phyloP scores from a whole-genome alignment of 2,329 filamentous ascomycete genomes.

The Aspergillus puulaauensis region DNA sequence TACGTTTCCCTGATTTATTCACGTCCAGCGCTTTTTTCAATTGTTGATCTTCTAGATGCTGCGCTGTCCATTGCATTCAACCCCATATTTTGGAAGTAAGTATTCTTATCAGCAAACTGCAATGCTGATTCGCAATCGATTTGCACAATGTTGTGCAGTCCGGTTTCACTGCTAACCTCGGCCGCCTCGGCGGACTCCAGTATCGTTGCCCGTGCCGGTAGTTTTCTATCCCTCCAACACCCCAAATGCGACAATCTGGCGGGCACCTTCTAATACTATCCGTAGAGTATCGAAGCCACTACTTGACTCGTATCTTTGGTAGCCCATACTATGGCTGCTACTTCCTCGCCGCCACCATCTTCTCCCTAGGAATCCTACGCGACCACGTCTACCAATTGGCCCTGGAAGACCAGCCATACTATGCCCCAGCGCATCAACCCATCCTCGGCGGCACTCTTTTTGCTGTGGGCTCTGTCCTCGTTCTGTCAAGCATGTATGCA shows the following conservation, averaged over 20 bases:
- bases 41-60: slow-evolving; percentile 60
- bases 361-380: slow-evolving; percentile 84
- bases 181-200: slow-evolving; percentile 45
- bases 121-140: background rate
- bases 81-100: slow-evolving; percentile 99
- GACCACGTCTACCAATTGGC: slow-evolving; percentile 86
- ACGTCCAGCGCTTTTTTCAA: slow-evolving; percentile 26
- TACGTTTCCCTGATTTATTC: slow-evolving; percentile 43
- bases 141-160: slow-evolving; percentile 5
- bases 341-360: slow-evolving; percentile 82
- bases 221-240: slow-evolving; percentile 20
- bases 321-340: slow-evolving; percentile 84
- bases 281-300: slow-evolving; percentile 85
- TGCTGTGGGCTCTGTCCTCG: slow-evolving; percentile 74
- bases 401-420: slow-evolving; percentile 71
- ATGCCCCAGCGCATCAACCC: slow-evolving; percentile 67
- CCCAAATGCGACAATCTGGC: slow-evolving; percentile 5
- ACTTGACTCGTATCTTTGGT: slow-evolving; percentile 84
- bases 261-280: slow-evolving; percentile 11
- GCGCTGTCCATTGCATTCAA: slow-evolving; percentile 86
- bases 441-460: slow-evolving; percentile 71
- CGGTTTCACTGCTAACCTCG: background rate
- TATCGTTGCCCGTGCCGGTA: slow-evolving; percentile 79
- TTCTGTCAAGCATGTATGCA: slow-evolving; percentile 84
- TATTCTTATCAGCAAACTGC: slow-evolving; percentile 20